Percentiles rank a stretch among this genome's conserved stretches.
These are phyloP conservation scores for Boletus rubescentipes DNA, from an alignment of 768 basidiomycete species.

Conservation along the genomic window DNA sequence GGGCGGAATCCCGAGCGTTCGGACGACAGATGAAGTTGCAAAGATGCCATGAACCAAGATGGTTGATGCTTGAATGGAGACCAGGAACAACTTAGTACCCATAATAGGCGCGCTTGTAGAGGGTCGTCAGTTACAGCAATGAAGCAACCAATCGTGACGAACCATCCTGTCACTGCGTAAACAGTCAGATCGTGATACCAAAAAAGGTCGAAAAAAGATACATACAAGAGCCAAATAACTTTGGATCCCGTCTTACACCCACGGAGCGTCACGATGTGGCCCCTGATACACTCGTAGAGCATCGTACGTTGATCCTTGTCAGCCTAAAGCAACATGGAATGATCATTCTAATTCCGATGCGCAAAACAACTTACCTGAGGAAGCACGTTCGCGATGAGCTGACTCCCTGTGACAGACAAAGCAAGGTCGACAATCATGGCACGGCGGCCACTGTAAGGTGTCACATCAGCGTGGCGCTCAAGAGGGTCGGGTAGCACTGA, in stretches of 20 bases:
- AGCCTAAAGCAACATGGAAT: constrained; percentile 45
- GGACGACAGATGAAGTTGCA: constrained; percentile 24
- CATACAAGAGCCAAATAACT: constrained; percentile 85
- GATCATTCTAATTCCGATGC: neutral
- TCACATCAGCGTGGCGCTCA: constrained; percentile 3
- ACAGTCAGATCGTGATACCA: constrained; percentile 1
- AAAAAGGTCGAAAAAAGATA: neutral
- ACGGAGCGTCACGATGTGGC: constrained; percentile 86
- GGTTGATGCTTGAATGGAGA: constrained; percentile 19
- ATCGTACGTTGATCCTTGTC: constrained; percentile 83
- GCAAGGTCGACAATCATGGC: constrained; percentile 88
- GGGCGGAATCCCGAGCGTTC: constrained; percentile 14
- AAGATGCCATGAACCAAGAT: constrained; percentile 30
- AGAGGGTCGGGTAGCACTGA: constrained; percentile 25
- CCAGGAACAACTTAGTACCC: constrained; percentile 42
- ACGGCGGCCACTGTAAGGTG: constrained; percentile 55
- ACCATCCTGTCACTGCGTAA: constrained; percentile 60
- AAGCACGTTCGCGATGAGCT: constrained; percentile 78
- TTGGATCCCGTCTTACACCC: constrained; percentile 91
- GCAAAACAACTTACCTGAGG: constrained; percentile 54
- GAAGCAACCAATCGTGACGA: constrained; percentile 7
- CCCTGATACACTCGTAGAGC: constrained; percentile 82
- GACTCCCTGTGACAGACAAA: constrained; percentile 80
- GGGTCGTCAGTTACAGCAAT: constrained; percentile 15
- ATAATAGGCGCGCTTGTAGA: constrained; percentile 61